Percentiles rank a stretch among this genome's conserved stretches.
Evolutionary conservation across 2,329 filamentous ascomycete genomes (phyloP).

Genomic region (Fusarium pseudograminearum): DNA sequence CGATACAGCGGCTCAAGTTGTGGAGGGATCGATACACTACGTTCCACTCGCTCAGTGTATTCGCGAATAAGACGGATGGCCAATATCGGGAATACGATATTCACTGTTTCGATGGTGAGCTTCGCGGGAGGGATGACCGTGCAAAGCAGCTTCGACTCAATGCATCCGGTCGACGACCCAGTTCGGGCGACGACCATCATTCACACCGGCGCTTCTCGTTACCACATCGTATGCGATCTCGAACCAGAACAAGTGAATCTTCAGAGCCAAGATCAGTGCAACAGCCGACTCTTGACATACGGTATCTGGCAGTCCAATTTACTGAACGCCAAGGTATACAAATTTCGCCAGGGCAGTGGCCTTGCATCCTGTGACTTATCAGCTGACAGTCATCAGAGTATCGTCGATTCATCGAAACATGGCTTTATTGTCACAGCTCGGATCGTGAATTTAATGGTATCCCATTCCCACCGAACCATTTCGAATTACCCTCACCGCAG

Average conservation of each 20-base stretch:
- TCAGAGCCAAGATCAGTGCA: slow-evolving; percentile 45
- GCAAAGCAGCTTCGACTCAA: slow-evolving; percentile 60
- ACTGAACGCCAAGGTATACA: slow-evolving; percentile 59
- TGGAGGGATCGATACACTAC: slow-evolving; percentile 63
- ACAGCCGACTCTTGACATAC: slow-evolving; percentile 55
- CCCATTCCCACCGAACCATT: slow-evolving; percentile 59
- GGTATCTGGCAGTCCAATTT: slow-evolving; percentile 64
- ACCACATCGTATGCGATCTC: slow-evolving; percentile 57
- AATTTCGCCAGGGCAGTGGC: slow-evolving; percentile 10
- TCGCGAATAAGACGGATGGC: slow-evolving; percentile 61
- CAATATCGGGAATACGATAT: slow-evolving; percentile 63
- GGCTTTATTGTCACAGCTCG: slow-evolving; percentile 59
- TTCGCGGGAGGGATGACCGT: slow-evolving; percentile 60
- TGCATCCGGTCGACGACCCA: slow-evolving; percentile 57
- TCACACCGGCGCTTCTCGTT: slow-evolving; percentile 58
- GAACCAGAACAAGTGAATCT: slow-evolving; percentile 50
- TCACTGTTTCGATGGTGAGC: slow-evolving; percentile 60
- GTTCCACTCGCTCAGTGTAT: slow-evolving; percentile 61
- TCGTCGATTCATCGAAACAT: slow-evolving; percentile 60
- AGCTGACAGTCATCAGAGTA: slow-evolving; percentile 52
- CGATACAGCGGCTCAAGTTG: slow-evolving; percentile 65
- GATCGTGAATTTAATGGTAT: slow-evolving; percentile 61
- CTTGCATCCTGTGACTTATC: slow-evolving; percentile 20
- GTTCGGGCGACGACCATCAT: slow-evolving; percentile 54
- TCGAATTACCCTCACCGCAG: slow-evolving; percentile 62